These are phyloP conservation scores for Podaxis sp. DNA, from an alignment of 768 basidiomycete genomes.

Conservation along the genomic window DNA sequence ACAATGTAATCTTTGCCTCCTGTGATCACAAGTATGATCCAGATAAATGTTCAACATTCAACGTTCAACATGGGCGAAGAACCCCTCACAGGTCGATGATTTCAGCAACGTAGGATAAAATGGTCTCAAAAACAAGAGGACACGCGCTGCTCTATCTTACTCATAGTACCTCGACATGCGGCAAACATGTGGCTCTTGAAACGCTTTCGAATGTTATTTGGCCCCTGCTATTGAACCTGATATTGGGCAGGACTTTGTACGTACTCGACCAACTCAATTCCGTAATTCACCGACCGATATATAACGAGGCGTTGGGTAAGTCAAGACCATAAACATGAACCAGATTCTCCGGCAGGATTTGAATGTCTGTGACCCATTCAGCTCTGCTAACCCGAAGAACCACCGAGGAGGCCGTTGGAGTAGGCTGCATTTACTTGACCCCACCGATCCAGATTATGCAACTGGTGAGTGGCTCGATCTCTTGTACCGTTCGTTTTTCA, in stretches of 20 bases:
- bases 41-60: neutral
- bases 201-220: neutral
- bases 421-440: constrained; percentile 37
- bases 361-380: constrained; percentile 35
- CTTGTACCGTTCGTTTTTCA: neutral
- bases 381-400: constrained; percentile 38
- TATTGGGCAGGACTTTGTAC: neutral
- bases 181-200: neutral
- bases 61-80: neutral
- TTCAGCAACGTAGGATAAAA: neutral
- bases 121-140: neutral
- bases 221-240: neutral
- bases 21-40: neutral
- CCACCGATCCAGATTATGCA: constrained; percentile 28
- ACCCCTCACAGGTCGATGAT: neutral
- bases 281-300: neutral
- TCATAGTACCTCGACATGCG: neutral
- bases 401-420: constrained; percentile 34
- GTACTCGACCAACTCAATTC: neutral
- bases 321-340: neutral
- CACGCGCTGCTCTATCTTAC: neutral
- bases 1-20: neutral
- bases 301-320: neutral
- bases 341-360: constrained; percentile 3
- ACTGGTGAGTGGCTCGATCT: constrained; percentile 29